These are phyloP conservation scores for Trametes punicea DNA, from an alignment of 768 basidiomycete genomes.

Conservation along the genomic window DNA sequence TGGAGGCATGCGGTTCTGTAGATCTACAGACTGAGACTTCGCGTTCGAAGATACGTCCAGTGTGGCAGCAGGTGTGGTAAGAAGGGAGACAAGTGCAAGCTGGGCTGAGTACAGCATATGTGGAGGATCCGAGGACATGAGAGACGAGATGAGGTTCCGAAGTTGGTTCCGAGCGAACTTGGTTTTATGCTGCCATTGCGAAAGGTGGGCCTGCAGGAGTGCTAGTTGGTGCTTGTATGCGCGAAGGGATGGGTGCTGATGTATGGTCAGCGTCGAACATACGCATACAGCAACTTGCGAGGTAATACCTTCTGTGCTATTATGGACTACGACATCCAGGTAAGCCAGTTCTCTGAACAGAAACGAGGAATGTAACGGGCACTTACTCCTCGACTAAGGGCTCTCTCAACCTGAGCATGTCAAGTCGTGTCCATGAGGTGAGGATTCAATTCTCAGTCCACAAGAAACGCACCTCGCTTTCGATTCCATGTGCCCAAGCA, in stretches of 20 bases:
- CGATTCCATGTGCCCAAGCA: constrained; percentile 48
- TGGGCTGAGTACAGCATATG: constrained; percentile 53
- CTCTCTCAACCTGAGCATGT: constrained; percentile 48
- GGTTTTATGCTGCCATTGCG: constrained; percentile 47
- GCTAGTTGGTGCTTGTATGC: constrained; percentile 57
- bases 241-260: constrained; percentile 63
- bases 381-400: constrained; percentile 68
- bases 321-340: constrained; percentile 16
- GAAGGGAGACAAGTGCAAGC: constrained; percentile 49
- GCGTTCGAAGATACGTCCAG: neutral
- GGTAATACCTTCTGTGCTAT: constrained; percentile 55
- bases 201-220: constrained; percentile 59
- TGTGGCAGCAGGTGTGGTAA: constrained; percentile 34
- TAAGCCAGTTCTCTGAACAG: neutral
- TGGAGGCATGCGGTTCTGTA: constrained; percentile 2
- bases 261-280: neutral
- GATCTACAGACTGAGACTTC: constrained; percentile 1
- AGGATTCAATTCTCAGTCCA: neutral
- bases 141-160: constrained; percentile 49
- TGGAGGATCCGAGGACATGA: constrained; percentile 46
- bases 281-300: constrained; percentile 6
- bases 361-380: neutral
- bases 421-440: neutral
- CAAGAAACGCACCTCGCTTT: constrained; percentile 44
- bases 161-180: constrained; percentile 62